Conservation (phyloP, 805 yeast species). For the Candida lessepsii region DNA sequence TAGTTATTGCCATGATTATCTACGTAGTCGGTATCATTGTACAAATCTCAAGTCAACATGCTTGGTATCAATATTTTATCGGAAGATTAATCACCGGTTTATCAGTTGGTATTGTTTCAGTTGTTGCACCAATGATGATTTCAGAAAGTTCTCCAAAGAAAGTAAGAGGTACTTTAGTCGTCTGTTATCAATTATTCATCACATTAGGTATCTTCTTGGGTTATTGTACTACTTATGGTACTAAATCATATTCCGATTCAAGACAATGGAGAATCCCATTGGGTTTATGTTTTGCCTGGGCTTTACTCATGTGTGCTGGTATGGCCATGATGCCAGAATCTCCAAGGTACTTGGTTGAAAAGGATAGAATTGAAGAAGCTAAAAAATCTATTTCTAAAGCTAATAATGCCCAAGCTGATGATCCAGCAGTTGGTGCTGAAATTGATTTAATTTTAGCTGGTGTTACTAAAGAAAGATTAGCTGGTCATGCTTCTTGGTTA, state of each 20-base stretch:
- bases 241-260: conserved; percentile 50
- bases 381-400: conserved; percentile 51
- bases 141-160: conserved; percentile 70
- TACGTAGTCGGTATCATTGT: conserved; percentile 60
- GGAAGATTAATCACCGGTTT: conserved; percentile 70
- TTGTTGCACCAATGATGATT: conserved; percentile 64
- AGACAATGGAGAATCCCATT: conserved; percentile 70
- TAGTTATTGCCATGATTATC: conserved; percentile 51
- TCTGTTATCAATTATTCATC: conserved; percentile 66
- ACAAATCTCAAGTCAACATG: conserved; percentile 52
- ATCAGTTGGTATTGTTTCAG: conserved; percentile 73
- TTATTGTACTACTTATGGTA: conserved; percentile 63
- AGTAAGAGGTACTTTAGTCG: conserved; percentile 68
- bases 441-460: conserved; percentile 55
- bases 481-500: conserved; percentile 65
- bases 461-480: conserved; percentile 57
- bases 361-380: conserved; percentile 51
- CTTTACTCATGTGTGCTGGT: conserved; percentile 47
- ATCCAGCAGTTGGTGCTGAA: conserved; percentile 53
- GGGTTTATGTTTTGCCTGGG: conserved; percentile 54
- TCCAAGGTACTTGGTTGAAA: conserved; percentile 59
- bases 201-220: conserved; percentile 72
- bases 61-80: conserved; percentile 64
- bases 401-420: conserved; percentile 54
- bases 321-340: conserved; percentile 66